These are phyloP conservation scores for Arctium lappa DNA, from an alignment of 129 eudicot species.

Conservation along the genomic window DNA sequence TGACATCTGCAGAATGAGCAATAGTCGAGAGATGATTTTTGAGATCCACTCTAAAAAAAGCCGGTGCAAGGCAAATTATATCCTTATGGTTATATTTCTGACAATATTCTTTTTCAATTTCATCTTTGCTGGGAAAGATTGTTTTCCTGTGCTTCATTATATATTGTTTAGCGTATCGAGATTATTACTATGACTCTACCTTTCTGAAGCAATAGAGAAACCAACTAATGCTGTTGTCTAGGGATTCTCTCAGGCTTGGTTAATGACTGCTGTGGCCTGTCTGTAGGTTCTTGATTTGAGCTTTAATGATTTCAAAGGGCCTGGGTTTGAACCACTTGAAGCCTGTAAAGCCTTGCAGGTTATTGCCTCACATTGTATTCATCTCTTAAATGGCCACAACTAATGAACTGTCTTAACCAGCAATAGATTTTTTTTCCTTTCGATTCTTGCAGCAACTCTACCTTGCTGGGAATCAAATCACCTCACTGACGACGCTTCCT, in stretches of 20 bases:
- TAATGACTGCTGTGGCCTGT: constrained; percentile 14
- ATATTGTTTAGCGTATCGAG: neutral
- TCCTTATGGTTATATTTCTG: neutral
- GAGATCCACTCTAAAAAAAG: neutral
- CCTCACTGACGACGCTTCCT: constrained; percentile 85
- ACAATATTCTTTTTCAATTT: neutral
- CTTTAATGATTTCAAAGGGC: constrained; percentile 95
- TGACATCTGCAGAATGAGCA: neutral
- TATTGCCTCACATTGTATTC: neutral
- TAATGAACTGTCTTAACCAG: neutral
- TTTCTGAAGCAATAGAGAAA: no score
- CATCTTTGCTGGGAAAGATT: neutral
- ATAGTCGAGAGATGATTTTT: neutral
- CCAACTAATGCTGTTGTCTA: neutral
- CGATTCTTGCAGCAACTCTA: constrained; percentile 81
- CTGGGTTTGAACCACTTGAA: constrained; percentile 96
- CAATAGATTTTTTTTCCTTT: neutral
- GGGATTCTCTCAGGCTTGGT: constrained; percentile 10
- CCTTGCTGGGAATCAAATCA: constrained; percentile 97
- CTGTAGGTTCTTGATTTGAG: constrained; percentile 98
- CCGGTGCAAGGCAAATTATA: neutral
- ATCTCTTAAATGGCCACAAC: neutral
- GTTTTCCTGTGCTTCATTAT: neutral
- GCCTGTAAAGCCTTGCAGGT: constrained; percentile 93
- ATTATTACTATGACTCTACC: no score